Percentiles rank a stretch among this genome's conserved stretches.
These are phyloP conservation scores for Neurospora sp. DNA, from an alignment of 495 filamentous ascomycete genomes.

Conservation along the genomic window DNA sequence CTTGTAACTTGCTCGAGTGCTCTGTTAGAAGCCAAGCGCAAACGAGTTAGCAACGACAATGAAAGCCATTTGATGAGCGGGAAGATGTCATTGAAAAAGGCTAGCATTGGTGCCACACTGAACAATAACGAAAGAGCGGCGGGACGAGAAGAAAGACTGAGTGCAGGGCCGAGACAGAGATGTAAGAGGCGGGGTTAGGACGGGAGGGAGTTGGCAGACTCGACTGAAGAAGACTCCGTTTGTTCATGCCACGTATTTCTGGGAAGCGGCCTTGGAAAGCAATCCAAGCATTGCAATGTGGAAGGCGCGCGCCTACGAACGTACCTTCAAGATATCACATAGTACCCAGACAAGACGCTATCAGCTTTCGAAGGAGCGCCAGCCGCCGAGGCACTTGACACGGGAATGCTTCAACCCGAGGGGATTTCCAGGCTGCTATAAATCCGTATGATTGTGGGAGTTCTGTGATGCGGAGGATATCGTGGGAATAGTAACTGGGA, in stretches of 20 bases:
- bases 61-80: neutral
- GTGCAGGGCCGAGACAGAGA: neutral
- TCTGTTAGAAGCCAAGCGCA: slow-evolving; percentile 6
- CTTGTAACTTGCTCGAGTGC: slow-evolving; percentile 16
- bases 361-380: slow-evolving; percentile 1
- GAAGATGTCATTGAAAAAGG: neutral
- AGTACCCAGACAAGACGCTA: slow-evolving; percentile 10
- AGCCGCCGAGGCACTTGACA: neutral
- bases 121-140: neutral
- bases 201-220: neutral
- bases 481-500: neutral
- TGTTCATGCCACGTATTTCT: neutral
- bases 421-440: neutral
- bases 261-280: neutral
- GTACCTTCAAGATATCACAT: slow-evolving; percentile 17
- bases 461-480: neutral
- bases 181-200: neutral
- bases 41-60: slow-evolving; percentile 7
- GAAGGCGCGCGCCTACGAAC: slow-evolving; percentile 4
- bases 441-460: neutral
- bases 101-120: neutral
- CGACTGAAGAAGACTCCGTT: neutral
- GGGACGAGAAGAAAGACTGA: neutral
- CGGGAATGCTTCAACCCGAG: neutral
- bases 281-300: neutral